Conservation (phyloP, 2,329 filamentous ascomycete genomes). For the Botrytis squamosa region DNA sequence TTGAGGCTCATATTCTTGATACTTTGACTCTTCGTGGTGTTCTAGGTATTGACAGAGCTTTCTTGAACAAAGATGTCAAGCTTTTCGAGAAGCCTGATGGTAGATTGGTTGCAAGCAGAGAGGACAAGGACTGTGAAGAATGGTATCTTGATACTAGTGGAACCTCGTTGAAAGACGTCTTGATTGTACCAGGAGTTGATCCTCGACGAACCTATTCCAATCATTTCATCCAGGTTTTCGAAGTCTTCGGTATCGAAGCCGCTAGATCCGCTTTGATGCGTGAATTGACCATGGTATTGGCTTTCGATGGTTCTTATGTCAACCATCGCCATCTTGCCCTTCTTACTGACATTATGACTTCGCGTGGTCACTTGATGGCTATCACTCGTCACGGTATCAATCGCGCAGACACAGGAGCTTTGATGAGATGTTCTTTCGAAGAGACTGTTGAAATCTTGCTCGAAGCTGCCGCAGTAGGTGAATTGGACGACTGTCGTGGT, state of each 20-base stretch:
- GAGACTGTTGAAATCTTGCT: slow-evolving; percentile 98
- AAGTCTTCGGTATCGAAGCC: slow-evolving; percentile 95
- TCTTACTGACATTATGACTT: slow-evolving; percentile 96
- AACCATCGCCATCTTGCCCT: slow-evolving; percentile 97
- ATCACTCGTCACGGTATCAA: slow-evolving; percentile 99
- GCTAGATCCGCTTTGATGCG: slow-evolving; percentile 82
- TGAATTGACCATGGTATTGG: slow-evolving; percentile 88
- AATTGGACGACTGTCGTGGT: slow-evolving; percentile 95
- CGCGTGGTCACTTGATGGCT: slow-evolving; percentile 88
- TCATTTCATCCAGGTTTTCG: slow-evolving; percentile 90
- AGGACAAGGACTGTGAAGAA: slow-evolving; percentile 75
- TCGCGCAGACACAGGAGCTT: slow-evolving; percentile 90
- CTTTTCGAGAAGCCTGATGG: slow-evolving; percentile 69
- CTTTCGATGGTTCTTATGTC: slow-evolving; percentile 98
- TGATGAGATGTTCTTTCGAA: slow-evolving; percentile 99
- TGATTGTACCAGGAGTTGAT: slow-evolving; percentile 87
- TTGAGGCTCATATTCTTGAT: slow-evolving; percentile 89
- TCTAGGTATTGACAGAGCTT: slow-evolving; percentile 82
- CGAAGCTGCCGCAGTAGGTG: slow-evolving; percentile 89
- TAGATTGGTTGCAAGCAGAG: slow-evolving; percentile 70
- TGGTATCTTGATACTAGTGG: slow-evolving; percentile 97
- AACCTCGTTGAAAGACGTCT: slow-evolving; percentile 78
- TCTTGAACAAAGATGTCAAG: slow-evolving; percentile 78
- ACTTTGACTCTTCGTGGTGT: slow-evolving; percentile 90
- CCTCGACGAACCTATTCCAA: slow-evolving; percentile 86